Evolutionary conservation across 345 rosid species (phyloP).

Genomic region (Reutealis trisperma): DNA sequence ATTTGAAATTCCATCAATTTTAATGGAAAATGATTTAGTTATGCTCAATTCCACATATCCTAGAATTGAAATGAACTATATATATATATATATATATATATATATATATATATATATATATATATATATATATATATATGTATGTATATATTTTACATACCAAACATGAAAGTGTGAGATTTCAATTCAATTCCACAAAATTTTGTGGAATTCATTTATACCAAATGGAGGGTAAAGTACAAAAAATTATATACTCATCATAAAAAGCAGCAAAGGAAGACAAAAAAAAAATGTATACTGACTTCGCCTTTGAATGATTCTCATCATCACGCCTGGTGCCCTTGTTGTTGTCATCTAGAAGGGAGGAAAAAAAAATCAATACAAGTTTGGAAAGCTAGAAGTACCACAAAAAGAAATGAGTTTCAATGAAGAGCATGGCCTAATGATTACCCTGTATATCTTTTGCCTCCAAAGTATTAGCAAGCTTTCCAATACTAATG

Average conservation of each 20-base stretch:
- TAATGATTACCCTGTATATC: slow-evolving; percentile 39
- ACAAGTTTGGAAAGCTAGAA: neutral
- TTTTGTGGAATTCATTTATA: too few species aligned
- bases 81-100: too few species aligned
- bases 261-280: neutral
- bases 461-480: slow-evolving; percentile 48
- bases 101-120: too few species aligned
- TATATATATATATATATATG: too few species aligned
- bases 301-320: slow-evolving; percentile 50
- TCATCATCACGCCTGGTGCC: slow-evolving; percentile 21
- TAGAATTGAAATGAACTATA: too few species aligned
- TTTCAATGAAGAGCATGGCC: neutral
- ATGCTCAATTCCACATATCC: too few species aligned
- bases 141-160: too few species aligned
- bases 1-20: too few species aligned
- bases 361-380: slow-evolving; percentile 13
- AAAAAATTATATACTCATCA: neutral
- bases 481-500: slow-evolving; percentile 71
- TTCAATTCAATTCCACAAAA: too few species aligned
- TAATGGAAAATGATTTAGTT: too few species aligned
- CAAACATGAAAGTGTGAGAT: too few species aligned
- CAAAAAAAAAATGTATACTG: slow-evolving; percentile 1
- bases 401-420: neutral
- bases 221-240: neutral
- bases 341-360: slow-evolving; percentile 32